These are phyloP conservation scores for Suhomyces ambrosiae DNA, from an alignment of 1,139 yeast genomes.

Conservation along the genomic window DNA sequence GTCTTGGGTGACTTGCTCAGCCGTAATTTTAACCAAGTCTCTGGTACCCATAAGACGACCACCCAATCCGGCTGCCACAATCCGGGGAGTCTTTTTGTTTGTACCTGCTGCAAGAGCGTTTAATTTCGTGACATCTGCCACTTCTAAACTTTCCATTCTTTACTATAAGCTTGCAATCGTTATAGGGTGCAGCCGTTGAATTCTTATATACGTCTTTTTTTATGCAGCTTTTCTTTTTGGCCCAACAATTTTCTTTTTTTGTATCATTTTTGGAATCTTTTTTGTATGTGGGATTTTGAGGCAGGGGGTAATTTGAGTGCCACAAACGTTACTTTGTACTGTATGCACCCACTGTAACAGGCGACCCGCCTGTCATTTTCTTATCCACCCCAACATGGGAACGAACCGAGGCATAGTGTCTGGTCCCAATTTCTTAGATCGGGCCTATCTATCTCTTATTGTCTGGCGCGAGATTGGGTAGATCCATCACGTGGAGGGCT, in stretches of 20 bases:
- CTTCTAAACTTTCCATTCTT: conserved; percentile 44
- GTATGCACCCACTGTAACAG: too few species aligned
- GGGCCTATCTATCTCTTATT: too few species aligned
- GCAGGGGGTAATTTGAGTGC: not conserved
- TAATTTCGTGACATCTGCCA: conserved; percentile 71
- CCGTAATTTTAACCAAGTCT: conserved; percentile 65
- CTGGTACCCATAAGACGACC: conserved; percentile 82
- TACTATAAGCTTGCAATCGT: conserved; percentile 3
- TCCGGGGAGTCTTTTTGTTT: conserved; percentile 65
- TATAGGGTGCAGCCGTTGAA: not conserved
- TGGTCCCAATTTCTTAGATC: too few species aligned
- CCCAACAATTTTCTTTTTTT: conserved; percentile 12
- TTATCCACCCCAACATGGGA: too few species aligned
- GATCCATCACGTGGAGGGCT: too few species aligned
- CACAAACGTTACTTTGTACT: too few species aligned
- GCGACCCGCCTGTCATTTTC: too few species aligned
- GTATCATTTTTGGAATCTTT: conserved; percentile 2
- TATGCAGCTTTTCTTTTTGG: conserved; percentile 3
- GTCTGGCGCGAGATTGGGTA: too few species aligned
- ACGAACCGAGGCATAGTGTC: too few species aligned
- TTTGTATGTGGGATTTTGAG: conserved; percentile 1
- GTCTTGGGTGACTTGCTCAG: conserved; percentile 60
- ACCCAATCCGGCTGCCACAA: conserved; percentile 77
- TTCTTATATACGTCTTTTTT: conserved; percentile 7
- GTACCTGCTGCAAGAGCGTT: conserved; percentile 91